phyloP scores from a whole-genome alignment of 1,284 basidiomycete genomes.

The Cutaneotrichosporon sp. region DNA sequence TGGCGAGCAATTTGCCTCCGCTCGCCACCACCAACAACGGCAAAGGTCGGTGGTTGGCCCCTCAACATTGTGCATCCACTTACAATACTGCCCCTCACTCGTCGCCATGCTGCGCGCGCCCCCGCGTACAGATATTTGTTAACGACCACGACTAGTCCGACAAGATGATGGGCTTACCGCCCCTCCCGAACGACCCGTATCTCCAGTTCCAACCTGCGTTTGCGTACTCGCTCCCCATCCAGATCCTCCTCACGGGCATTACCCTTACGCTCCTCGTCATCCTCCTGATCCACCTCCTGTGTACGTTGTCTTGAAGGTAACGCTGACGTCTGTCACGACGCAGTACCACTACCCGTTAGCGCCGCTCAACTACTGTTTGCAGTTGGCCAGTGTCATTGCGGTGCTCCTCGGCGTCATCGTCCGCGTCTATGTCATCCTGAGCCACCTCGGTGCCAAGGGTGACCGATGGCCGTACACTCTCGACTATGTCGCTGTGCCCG shows the following conservation, averaged over 20 bases:
- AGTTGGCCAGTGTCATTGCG: slow-evolving; percentile 75
- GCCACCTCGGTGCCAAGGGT: slow-evolving; percentile 63
- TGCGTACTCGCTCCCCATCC: slow-evolving; percentile 83
- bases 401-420: slow-evolving; percentile 74
- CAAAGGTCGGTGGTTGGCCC: neutral
- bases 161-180: slow-evolving; percentile 3
- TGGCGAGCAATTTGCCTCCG: neutral
- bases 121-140: neutral
- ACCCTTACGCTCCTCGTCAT: slow-evolving; percentile 81
- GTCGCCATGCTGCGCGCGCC: slow-evolving; percentile 2
- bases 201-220: slow-evolving; percentile 71
- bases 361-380: slow-evolving; percentile 84
- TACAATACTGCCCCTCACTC: neutral
- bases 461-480: slow-evolving; percentile 91
- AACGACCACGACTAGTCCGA: neutral
- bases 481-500: slow-evolving; percentile 78
- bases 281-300: slow-evolving; percentile 87
- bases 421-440: slow-evolving; percentile 73
- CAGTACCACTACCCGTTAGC: slow-evolving; percentile 96
- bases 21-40: neutral
- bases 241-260: slow-evolving; percentile 83
- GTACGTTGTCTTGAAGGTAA: slow-evolving; percentile 27
- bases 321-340: slow-evolving; percentile 64
- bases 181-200: slow-evolving; percentile 63
- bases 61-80: neutral